Evolutionary conservation across 129 eudicot species (phyloP).

Genomic region (Flaveria trinervia): DNA sequence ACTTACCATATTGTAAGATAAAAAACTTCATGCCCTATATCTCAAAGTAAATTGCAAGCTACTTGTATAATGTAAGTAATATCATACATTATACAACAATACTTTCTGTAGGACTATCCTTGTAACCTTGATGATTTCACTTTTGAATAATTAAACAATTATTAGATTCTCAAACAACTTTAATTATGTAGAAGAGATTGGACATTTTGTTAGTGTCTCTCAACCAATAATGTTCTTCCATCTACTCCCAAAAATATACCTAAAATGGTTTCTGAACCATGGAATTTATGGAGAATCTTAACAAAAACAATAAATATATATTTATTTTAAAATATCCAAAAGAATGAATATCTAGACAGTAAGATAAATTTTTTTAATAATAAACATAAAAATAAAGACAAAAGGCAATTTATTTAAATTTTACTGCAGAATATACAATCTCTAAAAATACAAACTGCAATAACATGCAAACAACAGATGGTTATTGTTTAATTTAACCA

Average conservation of each 20-base stretch:
- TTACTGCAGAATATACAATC: neutral
- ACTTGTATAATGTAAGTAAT: no score
- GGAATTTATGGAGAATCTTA: constrained; percentile 15
- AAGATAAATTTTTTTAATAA: neutral
- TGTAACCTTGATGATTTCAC: constrained; percentile 19
- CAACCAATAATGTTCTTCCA: constrained; percentile 25
- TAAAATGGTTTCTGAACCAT: neutral
- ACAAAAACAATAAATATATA: neutral
- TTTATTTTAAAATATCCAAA: neutral
- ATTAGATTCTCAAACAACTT: constrained; percentile 33
- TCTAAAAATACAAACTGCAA: neutral
- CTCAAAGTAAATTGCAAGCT: no score
- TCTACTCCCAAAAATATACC: neutral
- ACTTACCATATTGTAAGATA: neutral
- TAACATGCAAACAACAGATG: neutral
- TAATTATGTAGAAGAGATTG: constrained; percentile 35
- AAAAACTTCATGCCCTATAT: neutral
- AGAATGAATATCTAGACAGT: neutral
- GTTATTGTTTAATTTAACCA: no score
- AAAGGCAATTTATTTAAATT: neutral
- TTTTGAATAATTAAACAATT: constrained; percentile 18
- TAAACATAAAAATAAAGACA: neutral
- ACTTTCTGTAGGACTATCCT: neutral
- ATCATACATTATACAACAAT: no score
- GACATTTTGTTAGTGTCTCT: constrained; percentile 21